Percentiles rank a stretch among this genome's conserved stretches.
Conservation (phyloP, 148 eudicot species). For the Rhododendron simsii region DNA sequence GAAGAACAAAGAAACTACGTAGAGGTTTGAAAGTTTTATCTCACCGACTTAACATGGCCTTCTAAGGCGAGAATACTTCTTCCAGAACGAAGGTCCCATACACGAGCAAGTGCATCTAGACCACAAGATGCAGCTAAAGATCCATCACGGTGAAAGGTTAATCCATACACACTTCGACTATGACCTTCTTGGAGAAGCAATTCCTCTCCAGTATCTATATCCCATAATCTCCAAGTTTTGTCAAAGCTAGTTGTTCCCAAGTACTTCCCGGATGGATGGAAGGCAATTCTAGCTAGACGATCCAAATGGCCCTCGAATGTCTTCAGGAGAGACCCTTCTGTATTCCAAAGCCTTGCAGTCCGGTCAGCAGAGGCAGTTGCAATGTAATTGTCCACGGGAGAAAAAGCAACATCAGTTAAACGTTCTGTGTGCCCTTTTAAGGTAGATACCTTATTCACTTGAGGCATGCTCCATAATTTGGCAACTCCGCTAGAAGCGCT, state of each 20-base stretch:
- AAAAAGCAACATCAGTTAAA: conserved; percentile 76
- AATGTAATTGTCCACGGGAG: conserved; percentile 55
- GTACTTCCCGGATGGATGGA: conserved; percentile 91
- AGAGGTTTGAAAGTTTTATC: conserved; percentile 10
- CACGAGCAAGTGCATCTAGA: conserved; percentile 86
- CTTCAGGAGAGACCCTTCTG: conserved; percentile 51
- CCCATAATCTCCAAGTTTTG: conserved; percentile 98
- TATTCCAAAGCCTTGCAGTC: conserved; percentile 76
- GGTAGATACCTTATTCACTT: conserved; percentile 49
- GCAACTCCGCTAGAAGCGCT: conserved; percentile 87
- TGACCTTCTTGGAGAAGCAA: conserved; percentile 98
- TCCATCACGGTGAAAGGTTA: conserved; percentile 87
- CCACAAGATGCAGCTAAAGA: conserved; percentile 90
- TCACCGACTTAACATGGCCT: conserved; percentile 91
- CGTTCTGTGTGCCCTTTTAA: conserved; percentile 89
- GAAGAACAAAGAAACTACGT: not conserved
- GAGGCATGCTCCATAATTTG: conserved; percentile 91
- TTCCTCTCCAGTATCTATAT: conserved; percentile 75
- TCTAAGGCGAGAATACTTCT: conserved; percentile 90
- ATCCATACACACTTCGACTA: conserved; percentile 83
- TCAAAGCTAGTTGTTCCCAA: conserved; percentile 95
- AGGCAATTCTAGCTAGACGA: conserved; percentile 84
- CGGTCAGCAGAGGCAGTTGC: conserved; percentile 95
- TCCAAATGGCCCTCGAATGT: conserved; percentile 86
- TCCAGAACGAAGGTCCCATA: conserved; percentile 94